Percentiles rank a stretch among this genome's conserved stretches.
These are phyloP conservation scores for Ambrosia trifida DNA, from an alignment of 129 eudicot species.

Conservation along the genomic window DNA sequence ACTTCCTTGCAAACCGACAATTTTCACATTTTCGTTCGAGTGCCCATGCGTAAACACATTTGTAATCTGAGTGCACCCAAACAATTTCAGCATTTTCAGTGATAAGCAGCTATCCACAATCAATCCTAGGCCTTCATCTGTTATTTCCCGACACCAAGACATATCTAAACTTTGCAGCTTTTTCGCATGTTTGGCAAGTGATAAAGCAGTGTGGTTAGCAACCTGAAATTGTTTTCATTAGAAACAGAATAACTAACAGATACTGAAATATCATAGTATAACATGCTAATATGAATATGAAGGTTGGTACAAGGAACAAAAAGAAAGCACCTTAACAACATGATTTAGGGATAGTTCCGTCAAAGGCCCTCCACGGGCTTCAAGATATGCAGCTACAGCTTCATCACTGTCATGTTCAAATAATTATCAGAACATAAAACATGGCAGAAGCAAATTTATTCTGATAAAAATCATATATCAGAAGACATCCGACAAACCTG, in stretches of 20 bases:
- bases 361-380: constrained; percentile 63
- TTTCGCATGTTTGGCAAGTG: constrained; percentile 64
- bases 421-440: constrained; percentile 1
- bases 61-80: constrained; percentile 94
- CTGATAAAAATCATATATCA: too few species aligned
- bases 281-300: constrained; percentile 8
- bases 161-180: constrained; percentile 62
- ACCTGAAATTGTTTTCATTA: constrained; percentile 42
- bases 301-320: background rate
- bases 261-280: background rate
- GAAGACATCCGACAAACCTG: constrained; percentile 47
- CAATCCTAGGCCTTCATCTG: constrained; percentile 82
- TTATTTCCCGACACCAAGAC: constrained; percentile 85
- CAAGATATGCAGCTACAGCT: constrained; percentile 93
- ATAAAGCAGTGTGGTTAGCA: constrained; percentile 63
- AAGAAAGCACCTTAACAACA: constrained; percentile 55
- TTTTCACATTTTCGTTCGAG: constrained; percentile 56
- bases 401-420: constrained; percentile 60
- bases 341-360: constrained; percentile 72
- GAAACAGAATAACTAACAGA: background rate
- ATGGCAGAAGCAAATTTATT: background rate
- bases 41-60: constrained; percentile 65
- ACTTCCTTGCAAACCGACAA: constrained; percentile 68
- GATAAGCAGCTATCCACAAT: constrained; percentile 80
- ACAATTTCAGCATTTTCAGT: constrained; percentile 61